Base-by-base conservation (phyloP, 768 basidiomycete species). In the Macrolepiota fuliginosa region DNA sequence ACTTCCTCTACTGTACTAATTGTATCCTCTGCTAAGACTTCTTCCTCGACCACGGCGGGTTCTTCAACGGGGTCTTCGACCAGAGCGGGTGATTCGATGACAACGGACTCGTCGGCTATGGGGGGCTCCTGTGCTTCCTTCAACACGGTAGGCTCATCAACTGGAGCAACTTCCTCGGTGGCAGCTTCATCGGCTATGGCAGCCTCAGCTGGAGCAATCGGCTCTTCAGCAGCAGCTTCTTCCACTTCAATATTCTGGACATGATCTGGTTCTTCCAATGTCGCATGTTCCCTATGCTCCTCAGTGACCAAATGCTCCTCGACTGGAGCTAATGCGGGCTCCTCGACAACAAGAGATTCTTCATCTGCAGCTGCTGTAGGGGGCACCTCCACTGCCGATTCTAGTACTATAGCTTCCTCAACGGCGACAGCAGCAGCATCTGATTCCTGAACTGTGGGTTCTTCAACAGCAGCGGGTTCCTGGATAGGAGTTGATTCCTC, bases 401-500 rank as follows among this genome's bases (percentile, higher is more conserved):
- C 29, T 7, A 7, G 29, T 32, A 32, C 29, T 7, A 32, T 7
- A 32, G 7, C 29, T 32, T 32, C 29, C 29, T 32, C 29, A 32
- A 32, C 29, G 7, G 29, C 7, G n/a, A n/a, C n/a, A n/a, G n/a
- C n/a, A n/a, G n/a, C n/a, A n/a, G n/a, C n/a, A n/a, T n/a, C n/a
- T n/a, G n/a, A n/a, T 32, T 32, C 29, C 7, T 32, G 29, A 32
- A 7, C 29, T 32, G 29, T 7, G 7, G 3, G 47, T 51, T 50
- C 47, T 40, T 58, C 46, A 50, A 9, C 19, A 5, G 12, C 56
- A 37, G 35, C 58, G 32, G 47, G 42, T 45, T 59, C 56, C 35
- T 51, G 49, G 25, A 13, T 56, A n/a, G 24, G 36, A 46, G 36
- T 13, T 1, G 62, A 10, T 50, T 56, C 59, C 50, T 66, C 64